Base-by-base conservation (phyloP, 202 grass and related monocot species). In the Hordeum pubiflorum region DNA sequence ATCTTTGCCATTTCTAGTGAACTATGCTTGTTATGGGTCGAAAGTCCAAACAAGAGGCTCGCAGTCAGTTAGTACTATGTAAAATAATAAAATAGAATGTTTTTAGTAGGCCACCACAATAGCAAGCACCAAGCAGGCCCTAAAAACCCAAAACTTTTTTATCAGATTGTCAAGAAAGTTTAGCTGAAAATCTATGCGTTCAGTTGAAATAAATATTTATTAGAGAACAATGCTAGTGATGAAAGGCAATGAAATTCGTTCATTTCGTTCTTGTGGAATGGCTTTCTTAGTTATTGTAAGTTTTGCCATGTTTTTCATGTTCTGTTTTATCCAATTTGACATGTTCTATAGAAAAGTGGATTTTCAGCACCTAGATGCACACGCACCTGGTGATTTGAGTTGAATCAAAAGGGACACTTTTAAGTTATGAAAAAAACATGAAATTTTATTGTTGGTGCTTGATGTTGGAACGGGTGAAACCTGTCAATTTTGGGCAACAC, bases 251-350 rank as follows among this genome's bases (percentile, higher is more conserved):
- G 11, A 24, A 29, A 21, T 48, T 20, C 7, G 7, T 75, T 76
- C 55, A 10, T 65, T 86, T 77, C 32, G 62, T 81, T 56, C 20
- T 14, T 2, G 2, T 0, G 31, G 21, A 81, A 74, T 43, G 22
- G n/a, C 41, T 75, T 79, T n/a, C n/a, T 62, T 76, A 55, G 12
- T 18, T 22, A 31, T 20, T 58, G 0, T 55, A 69, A 68, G 3
- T 75, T 69, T 66, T 81, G 8, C 29, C 29, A 52, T 86, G 11
- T 62, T 2, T 1, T 86, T 59, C 62, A 62, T 77, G 17, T 77
- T 70, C 55, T 32, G 11, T 86, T 68, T 37, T 39, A 54, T 69
- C 29, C 31, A 61, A 18, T 79, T 39, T 13, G 58, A 24, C 31
- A 69, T 52, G 31, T 11, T 40, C 15, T 79, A 9, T 82, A 23